Conservation (phyloP, 306 rosid genomes). For the Quercus agrifolia region DNA sequence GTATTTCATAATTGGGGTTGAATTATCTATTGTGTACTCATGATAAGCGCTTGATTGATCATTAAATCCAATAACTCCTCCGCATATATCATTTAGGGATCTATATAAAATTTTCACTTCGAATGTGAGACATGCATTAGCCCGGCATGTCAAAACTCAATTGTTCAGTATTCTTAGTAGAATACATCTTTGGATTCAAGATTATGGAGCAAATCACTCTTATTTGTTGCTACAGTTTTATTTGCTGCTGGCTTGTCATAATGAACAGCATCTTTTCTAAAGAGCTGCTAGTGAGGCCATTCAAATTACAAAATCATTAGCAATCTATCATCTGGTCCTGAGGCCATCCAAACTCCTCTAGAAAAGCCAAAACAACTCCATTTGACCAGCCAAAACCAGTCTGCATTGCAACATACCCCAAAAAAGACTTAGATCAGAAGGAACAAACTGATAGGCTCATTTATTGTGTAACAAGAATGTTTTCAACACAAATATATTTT, state of each 20-base stretch:
- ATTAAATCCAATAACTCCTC: too few species aligned
- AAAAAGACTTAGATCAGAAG: constrained; percentile 1
- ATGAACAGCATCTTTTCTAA: not conserved
- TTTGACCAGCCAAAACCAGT: constrained; percentile 98
- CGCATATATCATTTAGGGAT: too few species aligned
- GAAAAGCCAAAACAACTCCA: constrained; percentile 84
- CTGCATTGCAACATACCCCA: constrained; percentile 45
- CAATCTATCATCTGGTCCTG: constrained; percentile 52
- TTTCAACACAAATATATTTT: not conserved
- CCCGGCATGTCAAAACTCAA: too few species aligned
- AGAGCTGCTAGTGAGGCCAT: not conserved
- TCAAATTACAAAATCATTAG: constrained; percentile 21
- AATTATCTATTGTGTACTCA: too few species aligned
- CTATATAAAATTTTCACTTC: too few species aligned
- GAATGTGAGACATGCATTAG: too few species aligned
- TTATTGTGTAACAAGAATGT: not conserved
- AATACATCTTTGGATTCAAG: not conserved
- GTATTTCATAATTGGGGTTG: too few species aligned
- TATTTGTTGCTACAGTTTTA: not conserved
- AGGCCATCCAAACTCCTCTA: constrained; percentile 99
- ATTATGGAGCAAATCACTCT: not conserved
- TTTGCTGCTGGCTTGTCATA: not conserved
- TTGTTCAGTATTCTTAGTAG: not conserved
- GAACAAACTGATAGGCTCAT: not conserved
- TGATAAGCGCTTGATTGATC: too few species aligned